A percentile compares a stretch with the other conserved stretches of the same genome.
Evolutionary conservation across 106 monocot genomes (phyloP).

Genomic region (Posidonia australis): DNA sequence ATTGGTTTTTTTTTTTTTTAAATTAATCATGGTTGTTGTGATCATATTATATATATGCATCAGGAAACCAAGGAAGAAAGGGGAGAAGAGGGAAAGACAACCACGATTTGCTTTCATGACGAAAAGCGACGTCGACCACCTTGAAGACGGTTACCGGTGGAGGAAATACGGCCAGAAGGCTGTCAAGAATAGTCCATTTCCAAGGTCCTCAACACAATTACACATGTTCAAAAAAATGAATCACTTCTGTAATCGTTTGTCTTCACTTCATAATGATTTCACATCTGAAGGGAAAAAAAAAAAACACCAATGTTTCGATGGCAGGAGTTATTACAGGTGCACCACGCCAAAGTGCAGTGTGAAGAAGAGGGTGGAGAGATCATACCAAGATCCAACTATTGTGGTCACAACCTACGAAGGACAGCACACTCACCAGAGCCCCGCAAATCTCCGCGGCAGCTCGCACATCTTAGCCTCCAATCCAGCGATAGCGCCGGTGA

Average conservation of each 20-base stretch:
- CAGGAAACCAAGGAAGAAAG: constrained; percentile 51
- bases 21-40: background rate
- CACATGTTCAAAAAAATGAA: no score
- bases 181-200: constrained; percentile 89
- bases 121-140: constrained; percentile 89
- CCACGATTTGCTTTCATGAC: constrained; percentile 89
- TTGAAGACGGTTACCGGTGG: constrained; percentile 92
- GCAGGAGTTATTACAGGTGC: constrained; percentile 91
- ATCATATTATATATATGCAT: background rate
- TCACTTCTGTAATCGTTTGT: no score
- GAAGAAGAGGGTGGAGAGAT: constrained; percentile 90
- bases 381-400: constrained; percentile 58
- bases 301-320: background rate
- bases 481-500: constrained; percentile 6
- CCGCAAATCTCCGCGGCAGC: constrained; percentile 42
- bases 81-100: constrained; percentile 57
- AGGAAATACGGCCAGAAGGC: constrained; percentile 94
- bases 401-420: constrained; percentile 95
- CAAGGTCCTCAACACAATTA: constrained; percentile 38
- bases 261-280: no score
- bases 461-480: constrained; percentile 19
- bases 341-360: constrained; percentile 81
- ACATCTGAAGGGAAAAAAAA: background rate
- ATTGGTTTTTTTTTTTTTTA: background rate
- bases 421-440: constrained; percentile 71